Conservation (phyloP, 1,139 yeast species). For the Saccharomycopsis hybrid region DNA sequence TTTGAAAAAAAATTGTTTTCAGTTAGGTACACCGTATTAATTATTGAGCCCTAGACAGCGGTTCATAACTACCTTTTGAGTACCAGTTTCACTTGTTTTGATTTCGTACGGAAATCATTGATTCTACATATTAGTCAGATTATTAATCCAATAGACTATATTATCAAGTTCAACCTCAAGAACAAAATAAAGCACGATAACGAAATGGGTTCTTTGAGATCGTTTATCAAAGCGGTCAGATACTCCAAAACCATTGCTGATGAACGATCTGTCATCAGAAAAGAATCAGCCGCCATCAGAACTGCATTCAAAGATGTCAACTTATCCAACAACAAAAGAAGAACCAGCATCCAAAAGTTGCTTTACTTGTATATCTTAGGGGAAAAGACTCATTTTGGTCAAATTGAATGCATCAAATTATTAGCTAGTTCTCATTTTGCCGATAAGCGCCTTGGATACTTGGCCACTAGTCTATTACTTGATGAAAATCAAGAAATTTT, state of each 20-base stretch:
- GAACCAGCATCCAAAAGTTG: constrained; percentile 82
- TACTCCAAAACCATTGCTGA: constrained; percentile 95
- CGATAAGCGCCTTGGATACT: constrained; percentile 87
- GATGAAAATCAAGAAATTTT: constrained; percentile 96
- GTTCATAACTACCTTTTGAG: too few species aligned
- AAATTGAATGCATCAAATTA: constrained; percentile 90
- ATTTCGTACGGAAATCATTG: too few species aligned
- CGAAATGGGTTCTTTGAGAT: constrained; percentile 63
- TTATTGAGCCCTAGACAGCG: too few species aligned
- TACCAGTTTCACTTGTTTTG: too few species aligned
- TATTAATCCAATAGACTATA: too few species aligned
- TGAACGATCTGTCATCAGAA: constrained; percentile 84
- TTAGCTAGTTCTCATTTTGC: constrained; percentile 81
- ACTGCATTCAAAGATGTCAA: constrained; percentile 85
- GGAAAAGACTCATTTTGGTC: constrained; percentile 97
- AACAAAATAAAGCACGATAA: too few species aligned
- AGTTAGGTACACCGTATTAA: too few species aligned
- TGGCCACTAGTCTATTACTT: constrained; percentile 84
- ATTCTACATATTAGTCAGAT: too few species aligned
- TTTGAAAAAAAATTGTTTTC: too few species aligned
- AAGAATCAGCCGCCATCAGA: constrained; percentile 91
- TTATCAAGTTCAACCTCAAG: too few species aligned
- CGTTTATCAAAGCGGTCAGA: constrained; percentile 86
- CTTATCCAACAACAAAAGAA: constrained; percentile 66
- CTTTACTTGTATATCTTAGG: constrained; percentile 88